Base-by-base conservation (phyloP, 2,329 filamentous ascomycete genomes). In the Camillea tinctor region DNA sequence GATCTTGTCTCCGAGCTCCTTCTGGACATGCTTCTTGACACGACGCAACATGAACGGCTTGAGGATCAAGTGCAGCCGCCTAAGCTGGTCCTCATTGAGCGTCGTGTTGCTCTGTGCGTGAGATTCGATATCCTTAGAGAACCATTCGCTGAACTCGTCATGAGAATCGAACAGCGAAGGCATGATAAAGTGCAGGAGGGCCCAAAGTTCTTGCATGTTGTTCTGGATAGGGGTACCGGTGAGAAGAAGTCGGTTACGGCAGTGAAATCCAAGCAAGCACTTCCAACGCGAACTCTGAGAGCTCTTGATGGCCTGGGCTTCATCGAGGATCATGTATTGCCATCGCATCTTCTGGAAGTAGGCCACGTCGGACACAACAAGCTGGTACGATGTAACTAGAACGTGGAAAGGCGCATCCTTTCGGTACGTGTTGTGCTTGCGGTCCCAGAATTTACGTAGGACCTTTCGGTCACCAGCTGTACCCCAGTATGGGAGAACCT, bases 321-420 rank as follows among this genome's bases (percentile, higher is more conserved):
- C 95, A 69, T 99, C 95, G 49, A 99, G 85, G 75, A 99, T 97
- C 95, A 99, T 99, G 80, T 99, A 98, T 78, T 98, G 95, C 95
- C 95, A 99, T 69, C 91, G 91, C 84, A 99, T 95, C 81, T 98
- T 98, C 77, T 97, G 94, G 80, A 99, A 98, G 76, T 99, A 99
- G 61, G 93, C 89, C 1, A 96, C 92, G 74, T 99, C 95, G 23
- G 93, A 91, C 20, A 99, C 95, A 23, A 99, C 95, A 44, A 99
- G 83, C 76, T 99, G 95, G 75, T 99, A 99, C 0, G 94, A 98
- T 0, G 95, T 99, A 53, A 99, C 88, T 55, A 97, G 86, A 56
- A 99, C 93, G 73, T 99, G 95, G 80, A 99, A 98, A 15, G 93
- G 88, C 0, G 93, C 93, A 60, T 97, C 93, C 71, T 91, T 92